These are phyloP conservation scores for Diversispora epigaea DNA, from an alignment of 192 early-diverging fungal genomes.

Conservation along the genomic window DNA sequence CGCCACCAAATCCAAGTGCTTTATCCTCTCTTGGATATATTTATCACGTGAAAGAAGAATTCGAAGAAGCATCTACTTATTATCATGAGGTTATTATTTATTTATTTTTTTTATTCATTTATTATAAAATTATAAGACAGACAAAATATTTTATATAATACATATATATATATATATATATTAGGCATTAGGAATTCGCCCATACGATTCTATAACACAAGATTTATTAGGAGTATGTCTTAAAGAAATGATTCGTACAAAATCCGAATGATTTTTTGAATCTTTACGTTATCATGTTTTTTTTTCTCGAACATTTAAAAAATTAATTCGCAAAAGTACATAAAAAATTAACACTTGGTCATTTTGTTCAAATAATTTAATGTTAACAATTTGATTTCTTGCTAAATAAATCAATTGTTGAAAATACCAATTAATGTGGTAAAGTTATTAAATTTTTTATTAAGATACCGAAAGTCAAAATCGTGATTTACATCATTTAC, in stretches of 20 bases:
- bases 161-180: background rate
- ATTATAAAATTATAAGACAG: background rate
- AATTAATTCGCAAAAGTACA: no score
- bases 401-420: no score
- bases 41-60: conserved; percentile 21
- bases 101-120: background rate
- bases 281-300: no score
- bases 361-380: no score
- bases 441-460: no score
- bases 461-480: no score
- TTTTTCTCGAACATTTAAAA: no score
- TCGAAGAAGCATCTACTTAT: background rate
- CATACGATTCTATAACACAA: conserved; percentile 7
- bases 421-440: no score
- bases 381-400: no score
- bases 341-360: no score
- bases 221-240: background rate
- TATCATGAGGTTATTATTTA: conserved; percentile 8
- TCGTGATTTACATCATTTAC: no score
- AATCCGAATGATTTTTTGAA: no score
- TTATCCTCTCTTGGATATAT: conserved; percentile 28
- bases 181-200: conserved; percentile 8
- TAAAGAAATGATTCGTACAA: background rate
- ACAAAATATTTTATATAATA: background rate
- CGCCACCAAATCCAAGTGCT: conserved; percentile 47